Percentiles rank a stretch among this genome's conserved stretches.
These are phyloP conservation scores for Spiraea crenata DNA, from an alignment of 331 rosid species.

Conservation along the genomic window DNA sequence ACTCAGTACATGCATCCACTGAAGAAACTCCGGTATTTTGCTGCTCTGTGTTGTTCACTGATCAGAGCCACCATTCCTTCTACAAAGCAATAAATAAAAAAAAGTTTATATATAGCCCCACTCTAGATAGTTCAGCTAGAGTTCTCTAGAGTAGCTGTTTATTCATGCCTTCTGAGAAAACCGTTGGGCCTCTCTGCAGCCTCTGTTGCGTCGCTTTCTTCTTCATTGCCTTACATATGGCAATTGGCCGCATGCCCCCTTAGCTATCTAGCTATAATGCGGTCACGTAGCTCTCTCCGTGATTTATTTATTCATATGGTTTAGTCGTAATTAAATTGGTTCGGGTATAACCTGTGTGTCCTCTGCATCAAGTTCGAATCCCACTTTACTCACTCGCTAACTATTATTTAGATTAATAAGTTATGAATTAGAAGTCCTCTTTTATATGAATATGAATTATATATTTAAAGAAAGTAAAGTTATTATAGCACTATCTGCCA, in stretches of 20 bases:
- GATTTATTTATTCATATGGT: too few species aligned
- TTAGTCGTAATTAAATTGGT: too few species aligned
- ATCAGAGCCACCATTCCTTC: conserved; percentile 7
- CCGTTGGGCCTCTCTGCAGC: conserved; percentile 49
- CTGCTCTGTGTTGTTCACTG: background rate
- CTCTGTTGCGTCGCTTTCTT: conserved; percentile 57
- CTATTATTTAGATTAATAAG: too few species aligned
- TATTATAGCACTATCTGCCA: conserved; percentile 41
- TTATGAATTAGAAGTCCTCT: too few species aligned
- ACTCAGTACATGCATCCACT: too few species aligned
- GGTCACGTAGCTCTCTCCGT: too few species aligned
- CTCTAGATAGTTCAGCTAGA: conserved; percentile 21
- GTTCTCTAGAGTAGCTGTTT: too few species aligned
- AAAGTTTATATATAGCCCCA: conserved; percentile 32
- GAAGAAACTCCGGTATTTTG: too few species aligned
- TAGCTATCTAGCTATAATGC: background rate
- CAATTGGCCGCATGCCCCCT: background rate
- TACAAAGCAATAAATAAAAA: background rate
- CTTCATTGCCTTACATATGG: conserved; percentile 32
- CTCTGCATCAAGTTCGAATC: too few species aligned
- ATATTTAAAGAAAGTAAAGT: conserved; percentile 33
- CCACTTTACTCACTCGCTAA: too few species aligned
- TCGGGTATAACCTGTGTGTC: too few species aligned
- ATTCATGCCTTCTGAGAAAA: conserved; percentile 39
- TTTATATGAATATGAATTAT: background rate